Base-by-base conservation (phyloP, 2,329 filamentous ascomycete species). In the Lachnellula hyalina region DNA sequence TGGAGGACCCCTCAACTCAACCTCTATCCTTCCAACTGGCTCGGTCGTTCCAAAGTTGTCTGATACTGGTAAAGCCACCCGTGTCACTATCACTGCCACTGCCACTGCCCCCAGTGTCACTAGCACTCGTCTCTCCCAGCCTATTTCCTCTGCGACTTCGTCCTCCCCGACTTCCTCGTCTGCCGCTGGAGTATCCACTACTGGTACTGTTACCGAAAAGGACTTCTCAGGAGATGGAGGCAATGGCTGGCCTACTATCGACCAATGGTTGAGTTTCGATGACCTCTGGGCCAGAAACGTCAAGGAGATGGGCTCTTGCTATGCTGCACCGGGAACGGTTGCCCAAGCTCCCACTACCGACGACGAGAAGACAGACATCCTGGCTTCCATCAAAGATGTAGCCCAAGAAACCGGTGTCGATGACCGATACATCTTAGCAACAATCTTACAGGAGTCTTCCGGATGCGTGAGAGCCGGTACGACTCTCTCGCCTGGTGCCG, bases 381-480 rank as follows among this genome's bases (percentile, higher is more conserved):
- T 35, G 14, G 5, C 34, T 1, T 47, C 55, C 4, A 57, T 57
- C 34, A 7, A 42, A 7, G 44, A 45, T 4, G 36, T 51, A 17
- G 14, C 55, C 11, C 41, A 32, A 17, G 15, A 36, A 5, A 54
- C 47, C 12, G 48, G 48, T 17, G 60, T 70, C 28, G 66, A 70
- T 49, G 58, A 63, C 21, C 61, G 67, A 5, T 65, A 68, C 54
- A 66, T 68, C 21, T 59, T 70, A 3, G 68, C 67, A 9, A 57
- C 65, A 12, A 65, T 70, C n/a, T 63, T 68, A 59, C 66, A 69
- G 54, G 68, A 70, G 42, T 64, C 64, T 4, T 65, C 61, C 28
- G 66, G 67, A 44, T 56, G 63, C 23, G 64, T 62, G 23, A 46
- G 52, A 5, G 57, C 61, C 4, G 63, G 61, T 8, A 38, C 51